A percentile compares a stretch with the other conserved stretches of the same genome.
These are phyloP conservation scores for Corynespora cassiicola DNA, from an alignment of 2,329 filamentous ascomycete genomes.

Conservation along the genomic window DNA sequence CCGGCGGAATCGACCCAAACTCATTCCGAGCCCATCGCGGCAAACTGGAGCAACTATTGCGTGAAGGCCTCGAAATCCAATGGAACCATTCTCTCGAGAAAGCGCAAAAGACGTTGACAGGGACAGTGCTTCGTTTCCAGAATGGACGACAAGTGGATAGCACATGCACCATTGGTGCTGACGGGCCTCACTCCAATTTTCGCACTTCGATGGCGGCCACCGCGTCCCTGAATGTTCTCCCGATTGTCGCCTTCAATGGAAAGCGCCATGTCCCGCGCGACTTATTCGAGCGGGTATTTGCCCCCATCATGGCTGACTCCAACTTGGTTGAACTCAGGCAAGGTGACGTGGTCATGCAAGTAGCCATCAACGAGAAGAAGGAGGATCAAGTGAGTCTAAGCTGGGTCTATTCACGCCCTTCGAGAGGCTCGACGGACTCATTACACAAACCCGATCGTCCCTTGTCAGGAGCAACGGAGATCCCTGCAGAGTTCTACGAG, in stretches of 20 bases:
- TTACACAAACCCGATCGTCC: constrained; percentile 43
- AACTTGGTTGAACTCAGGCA: constrained; percentile 31
- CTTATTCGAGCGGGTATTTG: constrained; percentile 21
- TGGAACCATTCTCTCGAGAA: constrained; percentile 37
- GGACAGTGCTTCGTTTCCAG: background rate
- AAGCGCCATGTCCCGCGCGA: constrained; percentile 27
- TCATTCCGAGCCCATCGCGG: constrained; percentile 45
- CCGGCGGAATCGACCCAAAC: constrained; percentile 4
- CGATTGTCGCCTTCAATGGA: constrained; percentile 45
- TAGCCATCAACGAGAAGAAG: constrained; percentile 36
- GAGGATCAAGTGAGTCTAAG: constrained; percentile 39
- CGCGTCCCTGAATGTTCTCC: constrained; percentile 37
- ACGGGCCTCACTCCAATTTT: constrained; percentile 47
- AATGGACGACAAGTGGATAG: constrained; percentile 16
- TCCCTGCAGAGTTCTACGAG: constrained; percentile 42
- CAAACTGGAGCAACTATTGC: constrained; percentile 42
- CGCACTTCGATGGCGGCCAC: constrained; percentile 32
- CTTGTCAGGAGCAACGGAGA: constrained; percentile 35
- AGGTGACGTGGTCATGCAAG: constrained; percentile 30
- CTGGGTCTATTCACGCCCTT: constrained; percentile 49
- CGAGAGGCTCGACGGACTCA: constrained; percentile 30
- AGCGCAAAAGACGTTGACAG: constrained; percentile 1
- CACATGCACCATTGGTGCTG: constrained; percentile 40
- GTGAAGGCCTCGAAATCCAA: constrained; percentile 43
- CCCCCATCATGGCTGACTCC: constrained; percentile 13